Evolutionary conservation across 179 eudicot species (phyloP), one percentile per base, ranked within the genome.

Genomic region (Vitellaria paradoxa): DNA sequence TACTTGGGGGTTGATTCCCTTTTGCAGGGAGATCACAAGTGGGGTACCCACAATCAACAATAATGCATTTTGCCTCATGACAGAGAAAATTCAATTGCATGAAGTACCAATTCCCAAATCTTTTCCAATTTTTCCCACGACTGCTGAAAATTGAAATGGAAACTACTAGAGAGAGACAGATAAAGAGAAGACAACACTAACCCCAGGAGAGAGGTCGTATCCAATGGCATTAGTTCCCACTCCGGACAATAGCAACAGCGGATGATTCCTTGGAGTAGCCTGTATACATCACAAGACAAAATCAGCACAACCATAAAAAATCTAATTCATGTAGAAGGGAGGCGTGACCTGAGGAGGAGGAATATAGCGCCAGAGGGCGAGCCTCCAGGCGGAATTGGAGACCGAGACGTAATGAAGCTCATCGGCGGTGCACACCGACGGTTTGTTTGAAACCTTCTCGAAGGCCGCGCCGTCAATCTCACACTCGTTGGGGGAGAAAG

Each of bases 211-310:
- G 24, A 96, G 97, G 87, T 96, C 99, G 65, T 91, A 96, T 66
- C 97, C 99, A 75, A 92, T 89, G 49, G 97, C 98, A 83, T 96
- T 96, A 26, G 99, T 96, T 47, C 93, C 99, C 71, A 96, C 99
- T 9, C 99, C 99, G 0, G 99, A 96, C 76, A 96, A 79, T 73
- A 96, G 82, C 86, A 96, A 74, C 78, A 96, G 85, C n/a, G 98
- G 99, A 78, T 91, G 98, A 85, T 92, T 94, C 84, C 94, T 91
- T 21, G 73, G 73, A 30, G 87, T 86, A 60, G 89, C 93, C 99
- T 96, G 70, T 30, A 42, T 12, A 46, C 14, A 72, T 17, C 46
- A 15, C 23, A 4, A 72, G 3, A n/a, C 9, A 37, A 40, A 42
- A 57, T 37, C n/a, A 72, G 11, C 11, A 9, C 21, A 40, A 21